These are phyloP conservation scores for Rhynchospora pubera DNA, from an alignment of 176 grass and related monocot species.

Conservation along the genomic window DNA sequence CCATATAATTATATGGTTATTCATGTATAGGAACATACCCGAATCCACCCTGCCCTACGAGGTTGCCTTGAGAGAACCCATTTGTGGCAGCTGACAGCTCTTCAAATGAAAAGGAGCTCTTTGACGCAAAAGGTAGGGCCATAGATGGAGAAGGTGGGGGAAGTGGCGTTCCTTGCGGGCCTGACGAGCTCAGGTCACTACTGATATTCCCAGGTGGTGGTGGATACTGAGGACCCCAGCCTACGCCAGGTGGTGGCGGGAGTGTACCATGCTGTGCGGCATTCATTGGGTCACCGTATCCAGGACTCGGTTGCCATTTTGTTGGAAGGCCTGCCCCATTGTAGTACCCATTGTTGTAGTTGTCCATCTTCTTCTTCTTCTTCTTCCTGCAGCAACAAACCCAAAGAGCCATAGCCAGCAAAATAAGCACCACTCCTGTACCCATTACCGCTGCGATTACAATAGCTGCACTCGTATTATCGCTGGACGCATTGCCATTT, in stretches of 20 bases:
- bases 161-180: constrained; percentile 12
- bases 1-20: neutral
- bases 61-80: constrained; percentile 49
- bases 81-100: constrained; percentile 58
- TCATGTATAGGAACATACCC: constrained; percentile 22
- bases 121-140: constrained; percentile 41
- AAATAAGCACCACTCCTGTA: neutral
- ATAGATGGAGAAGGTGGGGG: constrained; percentile 41
- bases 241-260: constrained; percentile 5
- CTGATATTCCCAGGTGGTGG: constrained; percentile 15
- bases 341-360: constrained; percentile 3
- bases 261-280: neutral
- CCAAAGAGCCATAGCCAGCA: neutral
- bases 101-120: constrained; percentile 80
- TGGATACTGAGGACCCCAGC: constrained; percentile 25
- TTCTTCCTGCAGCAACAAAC: constrained; percentile 19
- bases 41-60: constrained; percentile 89
- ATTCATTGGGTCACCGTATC: neutral
- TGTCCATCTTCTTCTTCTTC: constrained; percentile 8
- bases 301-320: constrained; percentile 15
- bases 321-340: constrained; percentile 14
- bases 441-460: neutral
- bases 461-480: neutral
- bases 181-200: constrained; percentile 51
- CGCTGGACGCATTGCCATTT: neutral